Conservation (phyloP, 2,329 filamentous ascomycete genomes). For the Didymella glomerata region DNA sequence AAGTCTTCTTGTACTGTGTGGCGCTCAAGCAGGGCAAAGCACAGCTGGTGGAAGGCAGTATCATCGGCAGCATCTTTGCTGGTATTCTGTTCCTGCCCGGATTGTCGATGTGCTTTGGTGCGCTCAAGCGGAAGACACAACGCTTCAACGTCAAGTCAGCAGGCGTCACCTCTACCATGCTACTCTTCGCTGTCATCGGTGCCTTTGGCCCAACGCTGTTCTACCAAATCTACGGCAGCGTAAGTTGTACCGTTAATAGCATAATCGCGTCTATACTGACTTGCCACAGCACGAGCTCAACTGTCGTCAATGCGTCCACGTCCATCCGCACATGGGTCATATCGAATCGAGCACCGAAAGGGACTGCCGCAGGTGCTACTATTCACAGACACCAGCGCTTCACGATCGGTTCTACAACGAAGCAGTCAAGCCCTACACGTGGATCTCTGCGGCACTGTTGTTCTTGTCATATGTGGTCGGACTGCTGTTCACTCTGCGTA, state of each 20-base stretch:
- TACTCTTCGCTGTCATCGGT: conserved; percentile 93
- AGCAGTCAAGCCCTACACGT: conserved; percentile 92
- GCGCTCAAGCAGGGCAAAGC: conserved; percentile 92
- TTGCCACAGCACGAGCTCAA: conserved; percentile 80
- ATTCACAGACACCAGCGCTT: conserved; percentile 83
- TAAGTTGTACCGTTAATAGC: conserved; percentile 40
- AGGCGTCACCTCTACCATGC: conserved; percentile 96
- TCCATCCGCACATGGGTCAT: conserved; percentile 35
- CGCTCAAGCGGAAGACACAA: conserved; percentile 96
- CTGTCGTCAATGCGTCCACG: conserved; percentile 70
- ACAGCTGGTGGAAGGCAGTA: conserved; percentile 91
- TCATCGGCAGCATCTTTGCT: conserved; percentile 97
- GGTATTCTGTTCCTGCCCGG: conserved; percentile 94
- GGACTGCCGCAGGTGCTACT: conserved; percentile 93
- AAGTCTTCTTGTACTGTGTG: conserved; percentile 97
- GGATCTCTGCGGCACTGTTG: conserved; percentile 81
- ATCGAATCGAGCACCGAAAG: conserved; percentile 60
- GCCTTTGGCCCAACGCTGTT: conserved; percentile 96
- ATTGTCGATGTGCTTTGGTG: conserved; percentile 97
- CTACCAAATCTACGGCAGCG: conserved; percentile 97
- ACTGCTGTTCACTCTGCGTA: conserved; percentile 92
- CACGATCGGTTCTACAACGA: conserved; percentile 89
- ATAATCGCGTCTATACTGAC: conserved; percentile 44
- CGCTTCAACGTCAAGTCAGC: conserved; percentile 97
- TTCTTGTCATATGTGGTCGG: conserved; percentile 95